A percentile compares a stretch with the other conserved stretches of the same genome.
These are phyloP conservation scores for Mycena galericulata DNA, from an alignment of 768 basidiomycete species.

Conservation along the genomic window DNA sequence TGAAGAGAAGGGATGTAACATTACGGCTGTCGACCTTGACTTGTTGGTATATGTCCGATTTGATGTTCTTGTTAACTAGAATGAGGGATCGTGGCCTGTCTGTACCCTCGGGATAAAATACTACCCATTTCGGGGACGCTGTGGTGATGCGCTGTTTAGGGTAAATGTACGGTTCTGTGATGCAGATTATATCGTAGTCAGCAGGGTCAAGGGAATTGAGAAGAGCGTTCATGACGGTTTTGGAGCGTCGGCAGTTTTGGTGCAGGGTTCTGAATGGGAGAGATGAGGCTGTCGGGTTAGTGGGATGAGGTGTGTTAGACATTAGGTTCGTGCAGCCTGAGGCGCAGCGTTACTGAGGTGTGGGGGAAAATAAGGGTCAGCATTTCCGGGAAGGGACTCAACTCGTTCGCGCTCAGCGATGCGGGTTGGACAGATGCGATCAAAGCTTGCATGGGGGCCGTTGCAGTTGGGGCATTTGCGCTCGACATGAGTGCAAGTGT, in stretches of 20 bases:
- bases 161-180: neutral
- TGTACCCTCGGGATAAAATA: neutral
- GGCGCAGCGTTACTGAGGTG: too few relatives aligned
- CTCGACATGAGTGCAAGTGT: too few relatives aligned
- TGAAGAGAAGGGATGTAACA: neutral
- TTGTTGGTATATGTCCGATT: neutral
- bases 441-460: too few relatives aligned
- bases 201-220: neutral
- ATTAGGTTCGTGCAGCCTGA: too few relatives aligned
- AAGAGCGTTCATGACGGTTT: neutral
- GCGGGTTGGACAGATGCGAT: too few relatives aligned
- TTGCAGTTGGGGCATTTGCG: too few relatives aligned
- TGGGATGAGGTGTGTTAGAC: too few relatives aligned
- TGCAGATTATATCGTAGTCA: neutral
- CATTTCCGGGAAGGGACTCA: too few relatives aligned
- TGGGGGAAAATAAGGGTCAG: too few relatives aligned
- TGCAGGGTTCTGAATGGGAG: neutral
- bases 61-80: neutral
- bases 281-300: too few relatives aligned
- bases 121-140: neutral
- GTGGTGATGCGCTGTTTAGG: neutral
- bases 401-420: too few relatives aligned
- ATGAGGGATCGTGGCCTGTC: neutral
- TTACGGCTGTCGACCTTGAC: neutral
- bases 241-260: neutral